Evolutionary conservation across 768 basidiomycete species (phyloP).

Genomic region (Lactarius akahatsu): DNA sequence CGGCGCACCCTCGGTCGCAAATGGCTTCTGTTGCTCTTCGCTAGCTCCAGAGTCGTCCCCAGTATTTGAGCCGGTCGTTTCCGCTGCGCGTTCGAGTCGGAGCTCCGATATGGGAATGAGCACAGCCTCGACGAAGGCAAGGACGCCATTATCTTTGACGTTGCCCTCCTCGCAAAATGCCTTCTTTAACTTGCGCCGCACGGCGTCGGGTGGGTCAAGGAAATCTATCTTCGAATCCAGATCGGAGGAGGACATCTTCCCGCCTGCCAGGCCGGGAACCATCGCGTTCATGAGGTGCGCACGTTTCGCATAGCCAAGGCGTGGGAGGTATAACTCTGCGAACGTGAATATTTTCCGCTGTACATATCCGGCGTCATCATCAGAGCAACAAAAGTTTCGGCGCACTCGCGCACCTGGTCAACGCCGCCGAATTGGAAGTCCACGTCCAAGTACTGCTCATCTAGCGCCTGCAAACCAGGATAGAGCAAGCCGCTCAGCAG

Average conservation of each 20-base stretch:
- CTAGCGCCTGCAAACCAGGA: constrained; percentile 94
- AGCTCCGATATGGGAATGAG: constrained; percentile 83
- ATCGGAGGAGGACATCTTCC: constrained; percentile 98
- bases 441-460: constrained; percentile 93
- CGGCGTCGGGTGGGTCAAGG: constrained; percentile 78
- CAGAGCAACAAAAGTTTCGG: background rate
- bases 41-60: constrained; percentile 48
- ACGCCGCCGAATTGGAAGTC: constrained; percentile 99
- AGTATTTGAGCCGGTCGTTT: constrained; percentile 43
- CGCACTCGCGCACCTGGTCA: constrained; percentile 67
- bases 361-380: background rate
- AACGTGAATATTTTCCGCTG: constrained; percentile 99
- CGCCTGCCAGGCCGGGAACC: constrained; percentile 92
- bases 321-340: constrained; percentile 92
- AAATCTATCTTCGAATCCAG: constrained; percentile 99
- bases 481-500: constrained; percentile 90
- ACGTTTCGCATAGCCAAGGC: constrained; percentile 89
- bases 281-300: constrained; percentile 98
- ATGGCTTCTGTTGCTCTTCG: constrained; percentile 52
- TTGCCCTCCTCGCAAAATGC: constrained; percentile 97
- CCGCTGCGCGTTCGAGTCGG: constrained; percentile 56
- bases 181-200: constrained; percentile 85
- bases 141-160: constrained; percentile 80
- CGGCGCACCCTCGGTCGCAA: constrained; percentile 67
- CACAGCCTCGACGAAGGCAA: constrained; percentile 84